phyloP scores from a whole-genome alignment of 768 basidiomycete genomes.

The Tephrocybe rancida region DNA sequence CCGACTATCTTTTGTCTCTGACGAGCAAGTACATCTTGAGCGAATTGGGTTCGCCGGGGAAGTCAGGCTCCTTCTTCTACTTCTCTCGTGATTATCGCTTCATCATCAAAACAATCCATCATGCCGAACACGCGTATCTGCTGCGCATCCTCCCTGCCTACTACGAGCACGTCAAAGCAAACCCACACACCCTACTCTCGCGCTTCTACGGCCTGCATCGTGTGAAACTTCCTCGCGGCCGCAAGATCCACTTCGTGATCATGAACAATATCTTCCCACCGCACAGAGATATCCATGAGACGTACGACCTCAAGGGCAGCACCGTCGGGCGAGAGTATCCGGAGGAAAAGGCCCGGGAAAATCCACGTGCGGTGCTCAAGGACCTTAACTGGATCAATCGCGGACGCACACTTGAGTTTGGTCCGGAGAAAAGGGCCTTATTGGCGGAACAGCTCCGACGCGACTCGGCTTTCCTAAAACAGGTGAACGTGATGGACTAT shows the following conservation, averaged over 20 bases:
- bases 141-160: conserved; percentile 83
- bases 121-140: conserved; percentile 93
- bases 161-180: conserved; percentile 80
- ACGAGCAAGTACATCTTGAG: conserved; percentile 98
- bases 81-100: conserved; percentile 98
- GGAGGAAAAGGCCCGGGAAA: conserved; percentile 77
- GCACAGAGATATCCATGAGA: conserved; percentile 96
- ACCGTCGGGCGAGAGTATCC: conserved; percentile 88
- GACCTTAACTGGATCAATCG: conserved; percentile 96
- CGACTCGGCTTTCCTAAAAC: conserved; percentile 84
- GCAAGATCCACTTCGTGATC: conserved; percentile 98
- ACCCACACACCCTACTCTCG: conserved; percentile 92
- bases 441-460: conserved; percentile 89
- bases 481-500: conserved; percentile 94
- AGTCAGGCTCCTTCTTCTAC: conserved; percentile 99
- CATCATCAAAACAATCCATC: conserved; percentile 99
- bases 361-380: conserved; percentile 90
- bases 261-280: conserved; percentile 99
- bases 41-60: conserved; percentile 96
- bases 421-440: conserved; percentile 92
- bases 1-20: conserved; percentile 95
- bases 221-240: conserved; percentile 91
- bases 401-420: conserved; percentile 78
- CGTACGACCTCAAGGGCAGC: conserved; percentile 95
- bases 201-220: conserved; percentile 97